Base-by-base conservation (phyloP, 768 basidiomycete genomes). In the Boletus insuetus region DNA sequence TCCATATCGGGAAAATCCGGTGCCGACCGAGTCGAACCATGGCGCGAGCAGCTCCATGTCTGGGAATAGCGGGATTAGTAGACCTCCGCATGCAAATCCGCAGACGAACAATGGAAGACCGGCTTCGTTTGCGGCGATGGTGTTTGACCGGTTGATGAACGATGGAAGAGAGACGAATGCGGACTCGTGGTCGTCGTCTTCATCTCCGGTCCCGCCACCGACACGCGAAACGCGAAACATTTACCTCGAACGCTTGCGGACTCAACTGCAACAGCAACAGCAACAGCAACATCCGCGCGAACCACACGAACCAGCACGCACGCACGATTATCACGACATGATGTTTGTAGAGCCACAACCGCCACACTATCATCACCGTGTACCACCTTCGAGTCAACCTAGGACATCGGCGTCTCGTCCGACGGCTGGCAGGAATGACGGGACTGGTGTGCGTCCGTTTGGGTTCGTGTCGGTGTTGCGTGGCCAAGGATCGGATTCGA, bases 401-500 rank as follows among this genome's bases (percentile, higher is more conserved):
- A 60, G 57, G 11, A 13, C 40, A 1, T 20, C 50, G 3, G 29
- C 49, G 20, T 32, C 53, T 45, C 63, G 60, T 19, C 45, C 51
- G 45, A n/a, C 51, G 6, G 22, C 34, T 12, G 48, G 49, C 2
- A 19, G 14, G 17, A 29, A 29, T 29, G 62, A 64, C 10, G 56
- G 55, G 13, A 13, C 61, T 14, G 43, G 56, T 2, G 31, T 19
- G 40, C 65, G 63, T 32, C 47, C 58, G 26, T 47, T 54, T 26
- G 58, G 61, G 41, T 64, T 63, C 39, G 14, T 51, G 22, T 34
- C 65, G 43, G 26, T 49, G 20, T 32, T 49, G 51, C 58, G 56
- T 9, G 60, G 59, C 31, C 67, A 59, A 39, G 67, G 56, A 11
- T 58, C 59, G 2, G 54, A 59, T 52, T 51, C 63, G 44, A 66